Conservation (phyloP, 257 asterid species). For the Scutellaria barbata region DNA sequence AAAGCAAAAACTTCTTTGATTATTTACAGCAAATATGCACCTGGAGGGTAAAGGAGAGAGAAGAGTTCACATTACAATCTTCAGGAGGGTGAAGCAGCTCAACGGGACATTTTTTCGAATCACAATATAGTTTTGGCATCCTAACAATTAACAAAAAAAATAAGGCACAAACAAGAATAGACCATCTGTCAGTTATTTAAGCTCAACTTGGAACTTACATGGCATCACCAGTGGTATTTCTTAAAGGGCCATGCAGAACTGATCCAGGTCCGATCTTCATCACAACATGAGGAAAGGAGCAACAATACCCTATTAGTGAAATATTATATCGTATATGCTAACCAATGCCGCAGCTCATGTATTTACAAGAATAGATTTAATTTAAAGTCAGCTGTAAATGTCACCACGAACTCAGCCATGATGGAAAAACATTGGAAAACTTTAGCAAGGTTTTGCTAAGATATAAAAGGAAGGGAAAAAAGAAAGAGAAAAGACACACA, state of each 20-base stretch:
- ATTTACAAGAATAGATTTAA: background rate
- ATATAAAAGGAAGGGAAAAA: background rate
- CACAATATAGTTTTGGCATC: constrained; percentile 76
- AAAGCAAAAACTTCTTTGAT: constrained; percentile 15
- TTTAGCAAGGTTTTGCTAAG: background rate
- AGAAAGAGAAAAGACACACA: too few species aligned
- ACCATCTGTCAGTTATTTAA: background rate
- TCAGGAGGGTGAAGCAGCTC: constrained; percentile 98
- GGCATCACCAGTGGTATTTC: constrained; percentile 70
- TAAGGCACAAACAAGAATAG: constrained; percentile 16
- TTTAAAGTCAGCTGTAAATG: constrained; percentile 14
- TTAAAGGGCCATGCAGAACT: constrained; percentile 82
- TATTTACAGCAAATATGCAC: constrained; percentile 46
- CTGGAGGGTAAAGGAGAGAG: constrained; percentile 96
- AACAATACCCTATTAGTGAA: constrained; percentile 30
- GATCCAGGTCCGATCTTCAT: constrained; percentile 94
- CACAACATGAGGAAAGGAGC: constrained; percentile 31
- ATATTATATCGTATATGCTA: constrained; percentile 14
- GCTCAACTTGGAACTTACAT: constrained; percentile 59
- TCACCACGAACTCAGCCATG: background rate
- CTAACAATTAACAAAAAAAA: constrained; percentile 48
- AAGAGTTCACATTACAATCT: constrained; percentile 97
- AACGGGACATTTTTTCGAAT: constrained; percentile 65
- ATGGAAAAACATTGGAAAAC: background rate
- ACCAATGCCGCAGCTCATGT: background rate